A percentile compares a stretch with the other conserved stretches of the same genome.
phyloP scores from a whole-genome alignment of 1,284 basidiomycete species.

The Sporisorium iseilematis-ciliati region DNA sequence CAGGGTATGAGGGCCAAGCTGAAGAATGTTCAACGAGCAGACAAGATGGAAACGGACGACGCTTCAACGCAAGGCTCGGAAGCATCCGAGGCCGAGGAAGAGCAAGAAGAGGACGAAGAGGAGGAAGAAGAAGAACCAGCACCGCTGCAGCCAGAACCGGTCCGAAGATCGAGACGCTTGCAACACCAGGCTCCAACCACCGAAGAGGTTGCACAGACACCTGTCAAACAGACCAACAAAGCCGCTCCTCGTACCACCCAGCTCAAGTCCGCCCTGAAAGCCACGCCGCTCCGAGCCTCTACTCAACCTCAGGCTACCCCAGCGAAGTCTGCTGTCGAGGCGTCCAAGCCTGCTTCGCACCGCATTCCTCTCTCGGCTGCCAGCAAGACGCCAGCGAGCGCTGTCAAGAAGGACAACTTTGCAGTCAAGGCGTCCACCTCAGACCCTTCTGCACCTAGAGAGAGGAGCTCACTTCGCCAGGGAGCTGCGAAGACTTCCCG shows the following conservation, averaged over 20 bases:
- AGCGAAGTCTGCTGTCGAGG: conserved; percentile 15
- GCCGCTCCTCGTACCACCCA: conserved; percentile 16
- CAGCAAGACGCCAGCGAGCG: conserved; percentile 29
- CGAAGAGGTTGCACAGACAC: conserved; percentile 22
- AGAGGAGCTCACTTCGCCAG: conserved; percentile 64
- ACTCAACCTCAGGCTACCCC: conserved; percentile 15
- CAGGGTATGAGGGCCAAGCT: conserved; percentile 44
- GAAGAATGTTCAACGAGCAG: conserved; percentile 22
- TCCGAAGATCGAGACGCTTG: conserved; percentile 37
- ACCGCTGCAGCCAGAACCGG: conserved; percentile 27
- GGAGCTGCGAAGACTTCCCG: conserved; percentile 60
- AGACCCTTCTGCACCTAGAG: conserved; percentile 44
- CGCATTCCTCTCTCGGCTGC: conserved; percentile 41
- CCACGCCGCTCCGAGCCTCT: conserved; percentile 36
- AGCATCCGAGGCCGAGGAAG: conserved; percentile 26
- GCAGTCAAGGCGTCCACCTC: conserved; percentile 40
- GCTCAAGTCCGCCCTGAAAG: conserved; percentile 50
- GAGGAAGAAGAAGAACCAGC: conserved; percentile 26
- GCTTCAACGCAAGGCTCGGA: conserved; percentile 26
- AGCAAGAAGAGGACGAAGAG: conserved; percentile 12
- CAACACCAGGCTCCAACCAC: conserved; percentile 29
- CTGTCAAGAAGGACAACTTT: conserved; percentile 56
- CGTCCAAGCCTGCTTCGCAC: conserved; percentile 46
- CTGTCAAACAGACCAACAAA: conserved; percentile 31
- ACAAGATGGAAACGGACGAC: conserved; percentile 20